Evolutionary conservation across 169 alveolate species (phyloP).

Genomic region (Toxoplasma gondii): DNA sequence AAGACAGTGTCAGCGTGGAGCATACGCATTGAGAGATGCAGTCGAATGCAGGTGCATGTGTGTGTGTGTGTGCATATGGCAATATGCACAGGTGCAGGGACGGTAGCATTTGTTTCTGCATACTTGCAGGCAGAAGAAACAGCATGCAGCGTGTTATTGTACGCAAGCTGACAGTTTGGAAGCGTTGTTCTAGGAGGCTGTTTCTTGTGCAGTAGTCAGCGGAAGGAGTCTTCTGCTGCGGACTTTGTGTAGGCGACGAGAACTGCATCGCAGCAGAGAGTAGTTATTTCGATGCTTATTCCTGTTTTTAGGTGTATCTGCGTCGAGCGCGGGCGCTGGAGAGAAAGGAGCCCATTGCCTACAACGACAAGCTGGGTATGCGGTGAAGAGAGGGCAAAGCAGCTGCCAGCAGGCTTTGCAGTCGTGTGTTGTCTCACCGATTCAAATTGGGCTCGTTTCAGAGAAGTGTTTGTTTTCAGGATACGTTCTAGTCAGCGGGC

Average conservation of each 20-base stretch:
- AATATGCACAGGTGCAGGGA: not conserved
- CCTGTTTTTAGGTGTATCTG: conserved; percentile 72
- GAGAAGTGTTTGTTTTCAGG: not conserved
- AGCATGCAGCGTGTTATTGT: not conserved
- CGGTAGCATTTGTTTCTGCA: not conserved
- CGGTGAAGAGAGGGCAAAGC: not conserved
- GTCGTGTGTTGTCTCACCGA: not conserved
- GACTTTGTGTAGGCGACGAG: not conserved
- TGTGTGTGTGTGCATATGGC: not conserved
- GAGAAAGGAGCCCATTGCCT: conserved; percentile 80
- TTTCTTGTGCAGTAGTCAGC: not conserved
- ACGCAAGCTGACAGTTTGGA: no score
- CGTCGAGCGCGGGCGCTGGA: conserved; percentile 78
- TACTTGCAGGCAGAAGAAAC: not conserved
- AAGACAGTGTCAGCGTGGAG: no score
- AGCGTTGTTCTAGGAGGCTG: not conserved
- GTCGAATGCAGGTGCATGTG: not conserved
- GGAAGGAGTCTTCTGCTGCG: not conserved
- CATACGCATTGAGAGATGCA: not conserved
- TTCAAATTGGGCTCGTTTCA: not conserved
- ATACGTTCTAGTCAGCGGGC: no score
- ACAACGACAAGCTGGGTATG: conserved; percentile 77
- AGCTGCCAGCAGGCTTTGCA: not conserved
- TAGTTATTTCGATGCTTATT: not conserved
- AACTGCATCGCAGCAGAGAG: not conserved